Conservation (phyloP, 768 basidiomycete species). For the Dictyophora rubrovolvata region DNA sequence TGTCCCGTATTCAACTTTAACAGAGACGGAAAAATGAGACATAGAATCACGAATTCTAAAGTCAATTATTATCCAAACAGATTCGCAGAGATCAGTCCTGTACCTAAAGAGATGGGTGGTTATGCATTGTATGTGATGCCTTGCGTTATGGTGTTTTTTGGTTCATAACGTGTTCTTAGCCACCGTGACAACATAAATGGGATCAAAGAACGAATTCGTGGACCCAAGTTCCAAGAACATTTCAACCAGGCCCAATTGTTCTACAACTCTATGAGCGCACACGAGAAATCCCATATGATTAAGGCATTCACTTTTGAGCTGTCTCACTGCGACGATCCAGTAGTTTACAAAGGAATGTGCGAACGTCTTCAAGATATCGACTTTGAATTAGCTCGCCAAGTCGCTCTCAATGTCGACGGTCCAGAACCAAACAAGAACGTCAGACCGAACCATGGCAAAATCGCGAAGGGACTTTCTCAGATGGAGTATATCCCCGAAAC, state of each 20-base stretch:
- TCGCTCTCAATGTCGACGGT: constrained; percentile 58
- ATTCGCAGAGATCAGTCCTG: constrained; percentile 37
- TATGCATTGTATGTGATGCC: constrained; percentile 38
- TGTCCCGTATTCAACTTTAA: constrained; percentile 67
- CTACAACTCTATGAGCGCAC: constrained; percentile 62
- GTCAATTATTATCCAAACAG: constrained; percentile 86
- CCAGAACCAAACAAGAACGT: constrained; percentile 38
- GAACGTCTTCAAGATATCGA: constrained; percentile 62
- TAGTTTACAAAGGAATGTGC: constrained; percentile 56
- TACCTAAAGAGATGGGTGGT: constrained; percentile 37
- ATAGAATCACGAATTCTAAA: constrained; percentile 44
- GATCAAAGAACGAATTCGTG: constrained; percentile 35
- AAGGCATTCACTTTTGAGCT: constrained; percentile 74
- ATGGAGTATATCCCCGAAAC: not conserved
- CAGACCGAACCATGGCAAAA: constrained; percentile 46
- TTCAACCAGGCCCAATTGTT: constrained; percentile 70
- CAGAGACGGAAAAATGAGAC: constrained; percentile 50
- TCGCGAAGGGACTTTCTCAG: not conserved
- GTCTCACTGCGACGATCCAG: constrained; percentile 68
- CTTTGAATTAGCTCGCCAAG: constrained; percentile 55
- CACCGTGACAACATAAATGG: constrained; percentile 47
- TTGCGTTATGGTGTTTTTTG: not conserved
- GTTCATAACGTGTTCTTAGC: constrained; percentile 7
- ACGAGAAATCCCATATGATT: constrained; percentile 66
- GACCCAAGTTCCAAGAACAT: constrained; percentile 61